Evolutionary conservation across 441 rosid genomes (phyloP).

Genomic region (Populus hybrid): DNA sequence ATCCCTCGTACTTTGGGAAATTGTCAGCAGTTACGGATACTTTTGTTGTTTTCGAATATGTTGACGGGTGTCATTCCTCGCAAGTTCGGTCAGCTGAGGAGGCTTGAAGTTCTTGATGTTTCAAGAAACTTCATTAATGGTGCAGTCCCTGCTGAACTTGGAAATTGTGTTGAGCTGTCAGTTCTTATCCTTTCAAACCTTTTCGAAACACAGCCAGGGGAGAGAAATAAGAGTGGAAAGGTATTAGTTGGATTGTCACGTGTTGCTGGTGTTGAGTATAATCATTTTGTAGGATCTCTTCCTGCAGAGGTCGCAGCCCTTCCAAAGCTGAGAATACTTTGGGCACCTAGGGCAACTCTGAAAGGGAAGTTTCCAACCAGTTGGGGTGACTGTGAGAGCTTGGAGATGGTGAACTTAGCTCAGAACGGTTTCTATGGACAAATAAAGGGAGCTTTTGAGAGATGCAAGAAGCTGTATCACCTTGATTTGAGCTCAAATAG

Average conservation of each 20-base stretch:
- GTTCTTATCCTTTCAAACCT: conserved; percentile 55
- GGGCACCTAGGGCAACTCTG: conserved; percentile 51
- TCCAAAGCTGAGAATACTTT: conserved; percentile 47
- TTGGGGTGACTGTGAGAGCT: conserved; percentile 50
- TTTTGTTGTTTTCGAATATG: conserved; percentile 51
- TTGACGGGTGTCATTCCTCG: conserved; percentile 50
- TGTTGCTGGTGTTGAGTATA: conserved; percentile 31
- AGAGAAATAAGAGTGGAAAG: conserved; percentile 17
- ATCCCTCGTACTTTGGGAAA: conserved; percentile 52
- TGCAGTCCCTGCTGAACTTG: conserved; percentile 47
- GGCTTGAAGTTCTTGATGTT: conserved; percentile 59
- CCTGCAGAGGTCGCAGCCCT: conserved; percentile 44
- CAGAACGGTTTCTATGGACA: conserved; percentile 44
- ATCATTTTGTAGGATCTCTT: conserved; percentile 45
- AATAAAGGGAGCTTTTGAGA: conserved; percentile 32
- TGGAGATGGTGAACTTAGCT: conserved; percentile 59
- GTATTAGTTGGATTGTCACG: conserved; percentile 8
- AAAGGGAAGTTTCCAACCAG: conserved; percentile 41
- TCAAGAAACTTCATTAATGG: conserved; percentile 56
- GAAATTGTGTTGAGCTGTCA: conserved; percentile 43
- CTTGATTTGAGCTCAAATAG: conserved; percentile 56
- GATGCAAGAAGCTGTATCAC: conserved; percentile 42
- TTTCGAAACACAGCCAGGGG: conserved; percentile 28
- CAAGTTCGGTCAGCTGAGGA: conserved; percentile 49
- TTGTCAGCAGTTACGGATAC: conserved; percentile 38